These are phyloP conservation scores for Fusarium ambrosium DNA, from an alignment of 2,329 filamentous ascomycete species.

Conservation along the genomic window DNA sequence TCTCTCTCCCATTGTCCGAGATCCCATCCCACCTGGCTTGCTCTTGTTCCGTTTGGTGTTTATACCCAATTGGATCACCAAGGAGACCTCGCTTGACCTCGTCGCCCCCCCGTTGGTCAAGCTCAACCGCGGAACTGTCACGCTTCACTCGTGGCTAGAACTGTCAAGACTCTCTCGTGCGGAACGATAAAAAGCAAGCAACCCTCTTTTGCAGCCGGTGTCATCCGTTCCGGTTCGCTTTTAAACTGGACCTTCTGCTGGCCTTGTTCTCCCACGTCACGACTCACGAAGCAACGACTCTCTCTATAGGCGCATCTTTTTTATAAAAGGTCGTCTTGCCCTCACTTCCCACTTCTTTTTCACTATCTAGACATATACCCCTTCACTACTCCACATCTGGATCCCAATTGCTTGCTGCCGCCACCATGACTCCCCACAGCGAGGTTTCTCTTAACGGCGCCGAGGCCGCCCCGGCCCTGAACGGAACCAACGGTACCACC, in stretches of 20 bases:
- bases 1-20: conserved; percentile 5
- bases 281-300: conserved; percentile 16
- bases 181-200: conserved; percentile 25
- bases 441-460: conserved; percentile 49
- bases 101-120: conserved; percentile 6
- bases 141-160: conserved; percentile 24
- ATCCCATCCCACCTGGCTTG: conserved; percentile 4
- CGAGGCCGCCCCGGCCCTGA: conserved; percentile 39
- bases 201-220: conserved; percentile 24
- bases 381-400: conserved; percentile 6
- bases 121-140: conserved; percentile 3
- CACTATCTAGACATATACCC: conserved; percentile 21
- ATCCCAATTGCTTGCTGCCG: conserved; percentile 13
- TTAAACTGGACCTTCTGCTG: conserved; percentile 14
- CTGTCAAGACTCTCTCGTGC: conserved; percentile 15
- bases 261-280: conserved; percentile 16
- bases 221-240: conserved; percentile 17
- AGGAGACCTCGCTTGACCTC: conserved; percentile 12
- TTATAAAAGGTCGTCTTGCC: conserved; percentile 6
- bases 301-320: conserved; percentile 17
- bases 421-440: conserved; percentile 54
- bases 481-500: conserved; percentile 39
- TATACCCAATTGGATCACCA: conserved; percentile 5
- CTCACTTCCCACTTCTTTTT: conserved; percentile 1
- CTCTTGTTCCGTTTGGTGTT: conserved; percentile 12